Evolutionary conservation across 2,329 filamentous ascomycete species (phyloP), one percentile per base, ranked within the genome.

Genomic region (Xenoacremonium recifei): DNA sequence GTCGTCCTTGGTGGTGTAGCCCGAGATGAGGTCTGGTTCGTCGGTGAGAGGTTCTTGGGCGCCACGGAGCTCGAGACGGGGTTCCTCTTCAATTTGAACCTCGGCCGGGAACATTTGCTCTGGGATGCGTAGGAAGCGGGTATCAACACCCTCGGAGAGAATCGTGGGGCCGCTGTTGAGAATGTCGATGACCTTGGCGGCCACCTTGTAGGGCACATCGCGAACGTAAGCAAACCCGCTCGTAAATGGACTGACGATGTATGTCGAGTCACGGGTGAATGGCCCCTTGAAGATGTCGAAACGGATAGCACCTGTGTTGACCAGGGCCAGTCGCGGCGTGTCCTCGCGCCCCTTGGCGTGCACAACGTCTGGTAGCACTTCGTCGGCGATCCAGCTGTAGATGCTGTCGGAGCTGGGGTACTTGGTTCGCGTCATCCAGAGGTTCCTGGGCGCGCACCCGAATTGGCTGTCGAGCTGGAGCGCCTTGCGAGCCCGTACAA

Each of bases 261-360:
- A 97, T 0, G 87, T 89, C 4, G 84, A 85, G 62, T 99, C 93
- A 29, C 82, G 81, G 0, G 93, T 97, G 60, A 97, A 97, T 0
- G 84, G 73, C 0, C 93, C 93, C 63, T 92, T 82, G 74, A 96
- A 95, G 47, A 99, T 87, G 63, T 99, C 93, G 64, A 97, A 99
- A 33, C 93, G 87, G 51, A 99, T 82, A 4, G 87, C 88, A 19
- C 93, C 93, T 0, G 89, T 96, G 66, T 99, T 99, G 42, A 87
- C 75, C 37, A 97, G 80, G 21, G 85, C 82, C 10, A 97, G 68
- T 6, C 80, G 77, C 9, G 89, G 76, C 30, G 77, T 73, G 42
- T 82, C 74, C 18, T 75, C 71, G 4, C 84, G 75, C 21, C 74
- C 68, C 30, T 77, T 60, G 41, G 80, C 82, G 42, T 70, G 67